phyloP scores from a whole-genome alignment of 2,329 filamentous ascomycete species.

The Ceratocystis colombiana region DNA sequence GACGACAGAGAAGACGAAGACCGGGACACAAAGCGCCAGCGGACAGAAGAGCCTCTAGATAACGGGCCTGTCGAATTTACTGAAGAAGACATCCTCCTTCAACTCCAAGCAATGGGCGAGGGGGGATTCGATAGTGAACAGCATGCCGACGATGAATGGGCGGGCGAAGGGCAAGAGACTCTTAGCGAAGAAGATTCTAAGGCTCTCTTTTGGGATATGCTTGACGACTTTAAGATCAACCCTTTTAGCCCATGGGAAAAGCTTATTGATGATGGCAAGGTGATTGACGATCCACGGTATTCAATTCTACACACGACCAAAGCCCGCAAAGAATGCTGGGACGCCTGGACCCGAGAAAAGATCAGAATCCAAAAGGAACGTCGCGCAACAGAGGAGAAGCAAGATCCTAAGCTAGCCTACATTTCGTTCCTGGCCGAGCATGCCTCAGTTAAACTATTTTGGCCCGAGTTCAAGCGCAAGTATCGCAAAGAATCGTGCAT shows the following conservation, averaged over 20 bases:
- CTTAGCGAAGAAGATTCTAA: conserved; percentile 67
- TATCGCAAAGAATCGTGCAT: conserved; percentile 72
- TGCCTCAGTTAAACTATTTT: conserved; percentile 86
- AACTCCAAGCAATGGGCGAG: conserved; percentile 72
- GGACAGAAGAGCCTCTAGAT: conserved; percentile 41
- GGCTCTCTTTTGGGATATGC: conserved; percentile 71
- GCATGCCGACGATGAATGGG: conserved; percentile 54
- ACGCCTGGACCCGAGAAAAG: conserved; percentile 68
- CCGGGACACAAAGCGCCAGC: conserved; percentile 52
- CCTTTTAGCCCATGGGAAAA: conserved; percentile 91
- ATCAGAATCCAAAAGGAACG: conserved; percentile 63
- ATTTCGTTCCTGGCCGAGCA: conserved; percentile 69
- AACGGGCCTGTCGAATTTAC: conserved; percentile 64
- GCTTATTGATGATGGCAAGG: conserved; percentile 66
- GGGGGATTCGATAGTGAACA: conserved; percentile 50
- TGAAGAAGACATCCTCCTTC: conserved; percentile 88
- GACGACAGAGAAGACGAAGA: conserved; percentile 31
- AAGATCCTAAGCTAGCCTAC: conserved; percentile 74
- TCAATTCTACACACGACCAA: conserved; percentile 73
- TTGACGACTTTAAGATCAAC: conserved; percentile 71
- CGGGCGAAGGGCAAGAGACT: conserved; percentile 47
- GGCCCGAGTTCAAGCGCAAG: conserved; percentile 92
- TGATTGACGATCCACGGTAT: conserved; percentile 81
- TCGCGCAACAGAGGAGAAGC: conserved; percentile 65
- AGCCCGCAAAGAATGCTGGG: conserved; percentile 69